Evolutionary conservation across 2,329 filamentous ascomycete species (phyloP).

Genomic region (Rutstroemia sp.): DNA sequence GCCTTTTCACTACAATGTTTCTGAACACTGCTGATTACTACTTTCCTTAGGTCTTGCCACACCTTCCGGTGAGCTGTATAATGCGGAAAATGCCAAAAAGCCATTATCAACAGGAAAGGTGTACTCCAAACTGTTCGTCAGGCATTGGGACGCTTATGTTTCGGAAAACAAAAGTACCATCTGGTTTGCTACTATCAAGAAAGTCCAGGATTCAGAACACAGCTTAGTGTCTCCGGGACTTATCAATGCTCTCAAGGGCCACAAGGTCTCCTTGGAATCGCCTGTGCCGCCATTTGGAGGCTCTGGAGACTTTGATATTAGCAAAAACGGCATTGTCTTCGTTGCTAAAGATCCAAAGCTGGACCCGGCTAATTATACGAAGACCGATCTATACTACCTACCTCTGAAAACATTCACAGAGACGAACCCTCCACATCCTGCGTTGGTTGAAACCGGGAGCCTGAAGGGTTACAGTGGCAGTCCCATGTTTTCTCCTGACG

Average conservation of each 20-base stretch:
- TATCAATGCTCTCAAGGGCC: slow-evolving; percentile 52
- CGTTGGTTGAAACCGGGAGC: slow-evolving; percentile 47
- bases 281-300: slow-evolving; percentile 76
- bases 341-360: slow-evolving; percentile 67
- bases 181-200: slow-evolving; percentile 59
- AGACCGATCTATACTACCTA: slow-evolving; percentile 72
- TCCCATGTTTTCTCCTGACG: slow-evolving; percentile 69
- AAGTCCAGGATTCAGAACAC: slow-evolving; percentile 17
- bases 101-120: slow-evolving; percentile 58
- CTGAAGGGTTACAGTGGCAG: slow-evolving; percentile 56
- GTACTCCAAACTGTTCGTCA: slow-evolving; percentile 68
- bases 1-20: not conserved
- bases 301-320: slow-evolving; percentile 71
- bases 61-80: slow-evolving; percentile 62
- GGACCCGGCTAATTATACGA: slow-evolving; percentile 68
- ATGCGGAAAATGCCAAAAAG: slow-evolving; percentile 52
- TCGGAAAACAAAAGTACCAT: slow-evolving; percentile 63
- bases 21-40: not conserved
- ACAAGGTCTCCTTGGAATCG: slow-evolving; percentile 43
- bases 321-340: slow-evolving; percentile 58
- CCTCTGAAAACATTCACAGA: slow-evolving; percentile 55
- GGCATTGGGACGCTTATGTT: slow-evolving; percentile 77
- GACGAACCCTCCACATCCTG: slow-evolving; percentile 40
- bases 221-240: slow-evolving; percentile 38
- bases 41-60: slow-evolving; percentile 47